Evolutionary conservation across 768 basidiomycete genomes (phyloP), one percentile per base, ranked within the genome.

Genomic region (Termitomyces sp.): DNA sequence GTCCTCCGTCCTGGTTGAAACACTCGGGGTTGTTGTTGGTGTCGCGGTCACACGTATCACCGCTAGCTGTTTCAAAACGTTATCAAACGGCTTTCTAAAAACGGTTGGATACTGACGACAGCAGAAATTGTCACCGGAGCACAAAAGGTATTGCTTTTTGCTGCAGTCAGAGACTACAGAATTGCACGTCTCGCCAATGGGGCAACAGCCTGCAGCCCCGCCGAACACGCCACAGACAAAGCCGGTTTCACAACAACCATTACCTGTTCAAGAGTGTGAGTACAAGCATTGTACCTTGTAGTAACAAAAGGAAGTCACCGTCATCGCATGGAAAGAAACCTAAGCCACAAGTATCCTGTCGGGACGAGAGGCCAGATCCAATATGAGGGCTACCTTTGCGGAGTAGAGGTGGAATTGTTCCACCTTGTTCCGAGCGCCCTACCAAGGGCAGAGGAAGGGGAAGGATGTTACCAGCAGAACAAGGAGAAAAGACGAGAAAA

Each of bases 291-390:
- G 26, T n/a, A 18, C 18, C n/a, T 16, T 3, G n/a, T n/a, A n/a
- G 3, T 26, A 12, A 16, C 9, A 26, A 38, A 30, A 38, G 26
- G 24, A 28, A 28, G 38, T 45, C 45, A 60, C 62, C 60, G 38
- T 63, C 56, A 51, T 43, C 32, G 35, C 62, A 63, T 10, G 57
- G 53, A 16, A 58, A 35, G 55, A 60, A 55, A 16, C 61, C 63
- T 18, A 24, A 2, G 43, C 28, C 44, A 26, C 64, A 63, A 20
- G 33, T 53, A 2, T 36, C 44, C 10, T 24, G n/a, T 24, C 58
- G 50, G 9, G 54, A 45, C 8, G 43, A 40, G 9, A 62, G 30
- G 14, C 47, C 9, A 16, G 53, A 50, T 48, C 45, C 46, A 16
- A 28, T 33, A 8, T 8, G 47, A 20, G 44, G 13, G 22, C n/a